These are phyloP conservation scores for Hamamelis virginiana DNA, from an alignment of 164 flowering plant species.

Conservation along the genomic window DNA sequence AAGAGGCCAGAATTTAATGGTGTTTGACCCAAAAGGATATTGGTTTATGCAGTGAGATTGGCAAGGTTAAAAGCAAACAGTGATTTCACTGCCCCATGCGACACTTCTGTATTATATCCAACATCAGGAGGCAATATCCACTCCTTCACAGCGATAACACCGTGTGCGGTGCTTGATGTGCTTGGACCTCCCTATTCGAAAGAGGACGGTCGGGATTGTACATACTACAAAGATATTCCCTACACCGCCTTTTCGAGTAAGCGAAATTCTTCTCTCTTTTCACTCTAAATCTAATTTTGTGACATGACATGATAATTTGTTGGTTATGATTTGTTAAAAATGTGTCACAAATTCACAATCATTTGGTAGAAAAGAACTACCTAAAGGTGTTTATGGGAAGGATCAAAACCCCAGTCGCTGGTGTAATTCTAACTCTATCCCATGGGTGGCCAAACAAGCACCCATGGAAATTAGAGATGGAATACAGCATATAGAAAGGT, in stretches of 20 bases:
- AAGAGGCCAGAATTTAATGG: no score
- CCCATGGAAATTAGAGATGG: no score
- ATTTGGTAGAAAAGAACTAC: no score
- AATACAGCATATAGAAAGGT: no score
- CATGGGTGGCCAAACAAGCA: no score
- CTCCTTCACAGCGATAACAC: conserved; percentile 75
- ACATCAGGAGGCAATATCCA: conserved; percentile 89
- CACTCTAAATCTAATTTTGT: neutral
- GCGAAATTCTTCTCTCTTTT: conserved; percentile 5
- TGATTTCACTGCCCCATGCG: conserved; percentile 69
- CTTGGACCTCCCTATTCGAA: conserved; percentile 85
- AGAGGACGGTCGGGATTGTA: conserved; percentile 72
- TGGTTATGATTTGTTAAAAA: no score
- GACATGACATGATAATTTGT: no score
- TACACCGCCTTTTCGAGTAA: conserved; percentile 40
- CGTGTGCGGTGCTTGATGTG: conserved; percentile 88
- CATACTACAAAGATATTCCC: conserved; percentile 59
- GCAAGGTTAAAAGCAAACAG: conserved; percentile 58
- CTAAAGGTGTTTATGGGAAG: no score
- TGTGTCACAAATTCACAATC: no score
- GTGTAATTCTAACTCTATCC: no score
- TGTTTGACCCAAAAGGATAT: neutral
- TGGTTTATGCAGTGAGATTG: conserved; percentile 54
- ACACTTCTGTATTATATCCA: conserved; percentile 76
- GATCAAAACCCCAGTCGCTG: no score